Conservation (phyloP, 2,329 filamentous ascomycete species). For the Diaporthe vexans region DNA sequence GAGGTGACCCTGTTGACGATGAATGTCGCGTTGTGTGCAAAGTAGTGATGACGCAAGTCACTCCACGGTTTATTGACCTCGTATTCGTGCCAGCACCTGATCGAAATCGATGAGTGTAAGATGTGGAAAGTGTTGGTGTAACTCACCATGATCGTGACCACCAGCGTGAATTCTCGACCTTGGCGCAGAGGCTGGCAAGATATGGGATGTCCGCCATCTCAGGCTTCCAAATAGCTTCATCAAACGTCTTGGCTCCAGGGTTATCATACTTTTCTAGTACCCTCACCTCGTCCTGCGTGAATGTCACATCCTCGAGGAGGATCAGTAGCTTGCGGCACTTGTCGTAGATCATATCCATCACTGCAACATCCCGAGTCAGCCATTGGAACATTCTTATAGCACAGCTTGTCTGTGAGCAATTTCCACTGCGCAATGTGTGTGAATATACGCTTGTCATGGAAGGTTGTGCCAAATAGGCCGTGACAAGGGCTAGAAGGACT, state of each 20-base stretch:
- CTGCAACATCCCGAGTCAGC: neutral
- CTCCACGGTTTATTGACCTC: neutral
- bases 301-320: neutral
- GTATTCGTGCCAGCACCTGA: conserved; percentile 5
- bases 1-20: conserved; percentile 5
- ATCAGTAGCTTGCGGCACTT: conserved; percentile 4
- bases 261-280: conserved; percentile 1
- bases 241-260: neutral
- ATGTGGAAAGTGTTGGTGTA: neutral
- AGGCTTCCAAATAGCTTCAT: neutral
- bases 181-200: conserved; percentile 3
- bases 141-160: conserved; percentile 1
- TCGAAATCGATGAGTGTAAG: neutral
- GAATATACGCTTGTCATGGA: neutral
- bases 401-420: neutral
- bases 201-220: neutral
- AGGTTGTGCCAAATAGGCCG: neutral
- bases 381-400: neutral
- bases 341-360: conserved; percentile 6
- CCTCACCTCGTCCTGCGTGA: neutral
- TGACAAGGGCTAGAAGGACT: neutral
- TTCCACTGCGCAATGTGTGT: neutral
- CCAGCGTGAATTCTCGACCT: conserved; percentile 6
- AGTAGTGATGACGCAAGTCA: neutral
- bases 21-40: conserved; percentile 5